These are phyloP conservation scores for Diaporthe ampelina DNA, from an alignment of 2,329 filamentous ascomycete genomes.

Conservation along the genomic window DNA sequence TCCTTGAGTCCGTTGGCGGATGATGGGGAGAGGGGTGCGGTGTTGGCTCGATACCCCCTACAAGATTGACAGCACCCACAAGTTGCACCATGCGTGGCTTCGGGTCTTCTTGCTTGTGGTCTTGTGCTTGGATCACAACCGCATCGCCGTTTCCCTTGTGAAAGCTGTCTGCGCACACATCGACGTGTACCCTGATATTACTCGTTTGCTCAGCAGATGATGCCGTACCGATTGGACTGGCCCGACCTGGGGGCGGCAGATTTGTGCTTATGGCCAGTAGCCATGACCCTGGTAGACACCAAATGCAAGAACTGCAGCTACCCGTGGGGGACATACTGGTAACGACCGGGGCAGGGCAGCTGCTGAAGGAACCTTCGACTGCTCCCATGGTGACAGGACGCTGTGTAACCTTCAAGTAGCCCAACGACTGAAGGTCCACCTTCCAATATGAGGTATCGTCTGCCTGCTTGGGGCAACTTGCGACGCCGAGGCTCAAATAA, in stretches of 20 bases:
- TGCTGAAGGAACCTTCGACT: constrained; percentile 33
- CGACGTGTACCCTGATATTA: constrained; percentile 19
- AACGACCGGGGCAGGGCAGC: constrained; percentile 10
- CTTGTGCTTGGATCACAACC: constrained; percentile 11
- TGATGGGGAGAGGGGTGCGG: background rate
- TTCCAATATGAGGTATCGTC: constrained; percentile 30
- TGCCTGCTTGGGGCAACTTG: constrained; percentile 6
- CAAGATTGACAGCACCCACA: constrained; percentile 21
- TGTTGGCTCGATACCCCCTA: constrained; percentile 9
- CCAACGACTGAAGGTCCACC: constrained; percentile 16
- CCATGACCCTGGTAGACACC: constrained; percentile 21
- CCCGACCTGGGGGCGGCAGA: constrained; percentile 4
- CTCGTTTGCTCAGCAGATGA: background rate
- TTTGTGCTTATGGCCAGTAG: constrained; percentile 24
- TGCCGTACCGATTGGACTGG: constrained; percentile 28
- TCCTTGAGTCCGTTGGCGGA: background rate
- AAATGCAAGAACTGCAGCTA: constrained; percentile 36
- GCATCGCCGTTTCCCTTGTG: constrained; percentile 15
- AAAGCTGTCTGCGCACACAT: constrained; percentile 3
- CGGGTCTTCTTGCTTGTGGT: constrained; percentile 7
- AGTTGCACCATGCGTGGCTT: constrained; percentile 29
- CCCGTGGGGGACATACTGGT: constrained; percentile 33
- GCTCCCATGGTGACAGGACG: constrained; percentile 33
- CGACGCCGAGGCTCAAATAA: constrained; percentile 30
- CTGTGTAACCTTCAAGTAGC: constrained; percentile 34